Base-by-base conservation (phyloP, 352 stramenopile species). In the Phytophthora megakarya region DNA sequence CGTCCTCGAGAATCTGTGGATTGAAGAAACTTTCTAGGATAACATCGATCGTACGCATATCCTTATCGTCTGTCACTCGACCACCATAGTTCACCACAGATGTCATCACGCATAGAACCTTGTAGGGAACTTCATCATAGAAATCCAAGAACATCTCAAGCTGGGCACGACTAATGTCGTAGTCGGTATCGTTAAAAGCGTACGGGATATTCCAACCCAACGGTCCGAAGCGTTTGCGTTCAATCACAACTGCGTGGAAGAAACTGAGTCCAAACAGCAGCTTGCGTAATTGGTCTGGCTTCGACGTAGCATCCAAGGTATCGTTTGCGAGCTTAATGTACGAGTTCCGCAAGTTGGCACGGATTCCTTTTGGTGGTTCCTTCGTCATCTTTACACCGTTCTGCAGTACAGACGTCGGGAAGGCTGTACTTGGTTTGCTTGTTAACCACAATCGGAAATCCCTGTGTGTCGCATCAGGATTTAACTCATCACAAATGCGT, bases 361-460 rank as follows among this genome's bases (percentile, higher is more conserved):
- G 83, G 46, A 98, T 62, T 0, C 96, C 96, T 49, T 98, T 98
- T 0, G 96, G 96, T 0, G 96, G 92, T 56, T 99, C 96, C 55
- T 98, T 98, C 2, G 96, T 98, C 91, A 99, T 98, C 68, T 99
- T 99, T 7, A 99, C 93, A 10, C 94, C 89, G 48, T 97, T 96
- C 68, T 99, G 96, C 8, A 99, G 82, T 19, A 99, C 93, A 0
- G 89, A 92, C 0, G 97, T 92, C 0, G 96, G 96, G 67, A 96
- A 96, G 44, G 64, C 82, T 49, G 72, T 90, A 33, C 76, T 98
- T 25, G 70, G 77, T 61, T 78, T 94, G 77, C 80, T 97, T 18
- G 95, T 98, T 25, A 98, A 78, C 95, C 95, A 98, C 21, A 98
- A 62, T 0, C 95, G 88, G 58, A 98, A 99, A 71, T 99, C 96